A percentile compares a stretch with the other conserved stretches of the same genome.
Conservation (phyloP, 1,284 basidiomycete species). For the Fomitiporia mediterranea region DNA sequence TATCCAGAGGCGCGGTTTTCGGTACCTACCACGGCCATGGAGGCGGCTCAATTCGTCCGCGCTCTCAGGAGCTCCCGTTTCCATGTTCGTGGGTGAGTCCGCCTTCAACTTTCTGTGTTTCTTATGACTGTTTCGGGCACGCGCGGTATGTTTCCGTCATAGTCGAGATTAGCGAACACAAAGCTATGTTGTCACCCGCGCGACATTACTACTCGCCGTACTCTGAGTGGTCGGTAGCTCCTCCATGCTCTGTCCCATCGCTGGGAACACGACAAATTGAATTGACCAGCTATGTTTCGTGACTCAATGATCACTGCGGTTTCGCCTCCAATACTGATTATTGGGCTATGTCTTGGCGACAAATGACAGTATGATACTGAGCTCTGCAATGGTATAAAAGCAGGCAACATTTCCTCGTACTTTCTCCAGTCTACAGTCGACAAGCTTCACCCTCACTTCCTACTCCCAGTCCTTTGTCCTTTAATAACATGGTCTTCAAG, state of each 20-base stretch:
- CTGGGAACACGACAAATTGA: constrained; percentile 2
- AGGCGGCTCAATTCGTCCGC: neutral
- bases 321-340: neutral
- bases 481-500: constrained; percentile 16
- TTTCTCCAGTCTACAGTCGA: constrained; percentile 8
- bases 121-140: neutral
- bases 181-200: neutral
- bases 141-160: constrained; percentile 1
- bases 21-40: neutral
- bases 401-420: neutral
- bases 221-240: constrained; percentile 4
- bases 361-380: neutral
- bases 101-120: neutral
- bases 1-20: neutral
- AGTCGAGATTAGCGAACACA: neutral
- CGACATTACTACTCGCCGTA: neutral
- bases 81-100: neutral
- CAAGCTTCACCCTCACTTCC: neutral
- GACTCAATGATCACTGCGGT: neutral
- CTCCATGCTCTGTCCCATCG: constrained; percentile 1
- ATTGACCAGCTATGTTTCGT: neutral
- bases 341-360: neutral
- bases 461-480: neutral
- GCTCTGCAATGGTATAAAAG: constrained; percentile 14
- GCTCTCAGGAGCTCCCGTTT: neutral